Base-by-base conservation (phyloP, 2,329 filamentous ascomycete genomes). In the Ilyonectria sp. region DNA sequence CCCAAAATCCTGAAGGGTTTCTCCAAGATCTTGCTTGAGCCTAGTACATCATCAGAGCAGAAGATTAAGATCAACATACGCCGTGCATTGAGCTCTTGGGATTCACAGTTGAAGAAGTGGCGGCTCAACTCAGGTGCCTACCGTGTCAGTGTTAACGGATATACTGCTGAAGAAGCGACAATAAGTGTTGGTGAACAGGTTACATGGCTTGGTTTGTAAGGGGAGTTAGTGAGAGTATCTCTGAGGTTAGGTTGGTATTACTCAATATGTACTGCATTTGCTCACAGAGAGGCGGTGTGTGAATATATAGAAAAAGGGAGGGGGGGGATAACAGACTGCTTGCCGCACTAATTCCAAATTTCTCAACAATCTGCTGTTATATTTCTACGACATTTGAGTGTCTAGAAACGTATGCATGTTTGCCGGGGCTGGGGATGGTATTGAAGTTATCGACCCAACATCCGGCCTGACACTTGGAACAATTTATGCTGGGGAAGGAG, bases 371-470 rank as follows among this genome's bases (percentile, higher is more conserved):
- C 58, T 26, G 6, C 46, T 53, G 11, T 60, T 49, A 3, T 60
- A 53, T 40, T 52, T 60, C 26, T 60, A 60, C 7, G 49, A 60
- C 15, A 33, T 60, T 23, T 49, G 58, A 17, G 58, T 53, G 11
- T 60, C 58, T 2, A 52, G 49, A 44, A 60, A 60, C 21, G 58
- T 47, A 13, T 60, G 58, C 26, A 44, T 44, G 7, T 60, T 60
- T 44, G 29, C 49, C 1, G 58, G 47, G 17, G 58, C 58, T 21
- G 37, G 58, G 1, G 49, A 60, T 19, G 58, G 49, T 2, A n/a
- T 61, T 4, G 58, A 54, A 13, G 49, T 61, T 35, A 54, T 61
- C 19, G 49, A 61, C 13, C 49, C 58, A 2, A n/a, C 17, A 9
- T 44, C 37, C 5, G 49, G 58, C 6, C 40, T 61, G 26, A 54